Percentiles rank a stretch among this genome's conserved stretches.
phyloP scores from a whole-genome alignment of 2,329 filamentous ascomycete genomes.

The Penicillium paneum region DNA sequence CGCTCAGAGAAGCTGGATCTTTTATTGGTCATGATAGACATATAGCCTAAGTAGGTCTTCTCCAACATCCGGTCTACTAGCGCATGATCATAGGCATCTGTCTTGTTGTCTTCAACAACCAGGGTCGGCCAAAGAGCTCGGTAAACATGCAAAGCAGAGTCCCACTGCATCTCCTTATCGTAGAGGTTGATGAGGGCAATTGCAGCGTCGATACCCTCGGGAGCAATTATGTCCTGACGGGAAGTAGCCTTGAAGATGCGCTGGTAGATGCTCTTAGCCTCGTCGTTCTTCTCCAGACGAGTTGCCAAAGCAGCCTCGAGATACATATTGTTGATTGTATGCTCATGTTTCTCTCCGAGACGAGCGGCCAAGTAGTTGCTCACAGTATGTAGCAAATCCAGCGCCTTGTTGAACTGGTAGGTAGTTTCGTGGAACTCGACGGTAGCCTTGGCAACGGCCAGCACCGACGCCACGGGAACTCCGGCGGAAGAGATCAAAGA shows the following conservation, averaged over 20 bases:
- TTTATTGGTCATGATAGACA: constrained; percentile 46
- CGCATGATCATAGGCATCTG: constrained; percentile 37
- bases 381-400: constrained; percentile 30
- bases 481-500: constrained; percentile 31
- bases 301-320: constrained; percentile 47
- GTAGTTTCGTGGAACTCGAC: constrained; percentile 39
- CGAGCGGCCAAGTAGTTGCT: constrained; percentile 33
- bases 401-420: constrained; percentile 35
- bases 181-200: constrained; percentile 47
- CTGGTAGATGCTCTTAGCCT: constrained; percentile 44
- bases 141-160: constrained; percentile 48
- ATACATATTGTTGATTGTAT: constrained; percentile 50
- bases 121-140: constrained; percentile 49
- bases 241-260: constrained; percentile 44
- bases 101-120: constrained; percentile 42
- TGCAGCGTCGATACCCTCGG: constrained; percentile 48
- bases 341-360: constrained; percentile 39
- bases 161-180: constrained; percentile 45
- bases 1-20: constrained; percentile 43
- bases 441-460: constrained; percentile 34
- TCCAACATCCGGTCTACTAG: constrained; percentile 43
- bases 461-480: constrained; percentile 31
- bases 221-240: constrained; percentile 27
- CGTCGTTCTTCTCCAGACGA: constrained; percentile 37
- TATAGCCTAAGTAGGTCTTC: constrained; percentile 49